Base-by-base conservation (phyloP, 495 filamentous ascomycete genomes). In the Penicillium dipodomyicola region DNA sequence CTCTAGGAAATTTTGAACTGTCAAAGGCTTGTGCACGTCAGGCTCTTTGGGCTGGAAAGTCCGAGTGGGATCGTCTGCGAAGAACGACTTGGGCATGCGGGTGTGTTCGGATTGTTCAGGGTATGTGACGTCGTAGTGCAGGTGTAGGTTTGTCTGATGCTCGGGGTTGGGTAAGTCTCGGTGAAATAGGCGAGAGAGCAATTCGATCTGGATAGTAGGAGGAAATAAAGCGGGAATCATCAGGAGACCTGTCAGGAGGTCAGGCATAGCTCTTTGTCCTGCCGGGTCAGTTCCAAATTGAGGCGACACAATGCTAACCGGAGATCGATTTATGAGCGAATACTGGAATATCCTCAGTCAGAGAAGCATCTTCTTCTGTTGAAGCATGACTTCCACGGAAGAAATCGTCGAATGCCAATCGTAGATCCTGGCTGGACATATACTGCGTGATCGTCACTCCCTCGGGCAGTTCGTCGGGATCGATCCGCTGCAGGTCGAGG, bases 141-240 rank as follows among this genome's bases (percentile, higher is more conserved):
- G 73, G 70, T 96, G 90, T 14, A 96, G 70, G 73, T 97, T 97
- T 54, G 93, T 96, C 62, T 87, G 80, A 67, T 97, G 89, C 12
- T 67, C 56, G 7, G 85, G 82, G 61, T 88, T 80, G 52, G 87
- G 87, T 14, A 97, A 82, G 69, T 96, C 89, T 37, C 87, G 83
- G 68, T 95, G 90, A 30, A 96, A 74, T 61, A 96, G 72, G 23
- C 81, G 80, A 12, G 73, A 80, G 5, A 96, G 75, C 6, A 97
- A 76, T 17, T 74, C 67, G 52, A 77, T 76, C 70, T 97, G 93
- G 20, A 87, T 77, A 4, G 74, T 67, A 14, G 80, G 77, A 10
- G 90, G 87, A 35, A 96, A 72, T 0, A 96, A 68, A 10, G 80
- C 79, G 52, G 92, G 92, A 22, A 90, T 74, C 56, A 96, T 81